Evolutionary conservation across 176 grass and related monocot genomes (phyloP).

Genomic region (sorghum (Sorghum bicolor)): DNA sequence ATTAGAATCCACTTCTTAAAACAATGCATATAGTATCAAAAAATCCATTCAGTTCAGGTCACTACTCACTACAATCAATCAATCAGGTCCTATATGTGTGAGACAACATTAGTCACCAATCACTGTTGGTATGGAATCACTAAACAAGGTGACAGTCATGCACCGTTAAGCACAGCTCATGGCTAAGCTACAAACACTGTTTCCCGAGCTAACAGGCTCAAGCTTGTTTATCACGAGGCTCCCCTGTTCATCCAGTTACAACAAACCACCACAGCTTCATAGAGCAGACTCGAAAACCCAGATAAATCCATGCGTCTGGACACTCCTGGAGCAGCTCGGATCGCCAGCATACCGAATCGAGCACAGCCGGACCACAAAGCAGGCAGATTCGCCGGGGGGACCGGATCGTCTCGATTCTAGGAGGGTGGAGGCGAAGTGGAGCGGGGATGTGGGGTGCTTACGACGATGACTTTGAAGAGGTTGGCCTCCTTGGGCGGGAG

Average conservation of each 20-base stretch:
- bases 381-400: conserved; percentile 15
- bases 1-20: background rate
- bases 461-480: conserved; percentile 99
- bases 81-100: background rate
- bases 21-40: background rate
- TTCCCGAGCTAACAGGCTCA: background rate
- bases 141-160: background rate
- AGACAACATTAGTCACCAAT: background rate
- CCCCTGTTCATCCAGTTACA: background rate
- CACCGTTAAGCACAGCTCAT: background rate
- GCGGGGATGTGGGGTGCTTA: conserved; percentile 43
- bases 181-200: background rate
- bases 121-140: background rate
- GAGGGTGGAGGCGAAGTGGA: background rate
- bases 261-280: conserved; percentile 12
- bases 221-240: background rate
- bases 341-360: conserved; percentile 23
- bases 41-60: background rate
- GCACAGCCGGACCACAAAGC: background rate
- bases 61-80: background rate
- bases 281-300: background rate
- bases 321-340: conserved; percentile 1
- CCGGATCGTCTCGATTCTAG: conserved; percentile 33
- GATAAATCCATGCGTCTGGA: background rate
- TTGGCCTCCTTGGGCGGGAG: conserved; percentile 96